Percentiles rank a stretch among this genome's conserved stretches.
phyloP scores from a whole-genome alignment of 129 eudicot genomes.

The Ambrosia trifida region DNA sequence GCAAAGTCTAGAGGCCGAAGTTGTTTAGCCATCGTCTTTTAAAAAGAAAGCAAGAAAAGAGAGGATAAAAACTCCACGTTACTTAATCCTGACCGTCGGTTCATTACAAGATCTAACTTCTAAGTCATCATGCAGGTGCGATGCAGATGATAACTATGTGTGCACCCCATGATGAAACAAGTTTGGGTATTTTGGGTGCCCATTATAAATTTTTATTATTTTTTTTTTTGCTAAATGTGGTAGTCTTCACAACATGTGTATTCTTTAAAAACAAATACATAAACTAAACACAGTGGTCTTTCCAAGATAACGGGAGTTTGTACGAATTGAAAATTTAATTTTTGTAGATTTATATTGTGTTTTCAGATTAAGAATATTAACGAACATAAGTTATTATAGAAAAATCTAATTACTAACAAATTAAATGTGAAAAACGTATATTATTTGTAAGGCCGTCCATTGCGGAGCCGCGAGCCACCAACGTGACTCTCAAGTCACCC shows the following conservation, averaged over 20 bases:
- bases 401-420: no score
- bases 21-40: not conserved
- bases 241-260: slow-evolving; percentile 5
- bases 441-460: no score
- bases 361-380: no score
- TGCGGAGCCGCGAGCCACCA: no score
- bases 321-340: no score
- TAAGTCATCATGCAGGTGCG: not conserved
- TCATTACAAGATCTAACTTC: not conserved
- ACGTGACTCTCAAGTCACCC: no score
- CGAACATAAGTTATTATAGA: no score
- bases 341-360: no score
- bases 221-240: not conserved
- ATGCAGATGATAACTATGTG: not conserved
- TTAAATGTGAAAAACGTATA: no score
- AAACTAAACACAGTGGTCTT: no score
- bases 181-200: not conserved
- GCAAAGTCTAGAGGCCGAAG: not conserved
- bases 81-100: not conserved
- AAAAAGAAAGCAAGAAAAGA: not conserved
- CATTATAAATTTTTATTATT: not conserved
- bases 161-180: slow-evolving; percentile 17
- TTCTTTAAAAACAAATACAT: not conserved
- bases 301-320: no score
- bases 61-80: not conserved